phyloP scores from a whole-genome alignment of 164 flowering plant species.

The Houttuynia cordata region DNA sequence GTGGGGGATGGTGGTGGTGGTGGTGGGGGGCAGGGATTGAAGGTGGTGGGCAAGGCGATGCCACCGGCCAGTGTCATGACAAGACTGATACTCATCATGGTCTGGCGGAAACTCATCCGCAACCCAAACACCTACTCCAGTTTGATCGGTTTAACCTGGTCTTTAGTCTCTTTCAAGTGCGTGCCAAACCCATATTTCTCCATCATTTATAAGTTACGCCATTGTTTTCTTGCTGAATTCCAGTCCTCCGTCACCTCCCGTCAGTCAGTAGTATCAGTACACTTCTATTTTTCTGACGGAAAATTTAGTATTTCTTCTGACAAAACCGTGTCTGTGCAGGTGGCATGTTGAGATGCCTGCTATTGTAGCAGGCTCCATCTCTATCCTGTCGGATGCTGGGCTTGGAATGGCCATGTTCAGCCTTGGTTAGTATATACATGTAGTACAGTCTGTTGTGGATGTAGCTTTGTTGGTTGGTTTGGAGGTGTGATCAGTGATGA shows the following conservation, averaged over 20 bases:
- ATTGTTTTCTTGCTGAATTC: too few relatives aligned
- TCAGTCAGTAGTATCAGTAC: too few relatives aligned
- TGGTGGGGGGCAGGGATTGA: too few relatives aligned
- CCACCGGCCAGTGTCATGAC: constrained; percentile 96
- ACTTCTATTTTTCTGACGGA: not conserved
- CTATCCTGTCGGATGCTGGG: constrained; percentile 95
- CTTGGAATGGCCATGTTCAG: constrained; percentile 99
- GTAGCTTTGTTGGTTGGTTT: not conserved
- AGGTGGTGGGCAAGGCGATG: constrained; percentile 24
- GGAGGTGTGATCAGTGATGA: not conserved
- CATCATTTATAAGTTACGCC: too few relatives aligned
- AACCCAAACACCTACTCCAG: constrained; percentile 96
- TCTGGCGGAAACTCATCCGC: constrained; percentile 86
- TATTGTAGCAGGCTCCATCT: constrained; percentile 65
- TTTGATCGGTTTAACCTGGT: constrained; percentile 82
- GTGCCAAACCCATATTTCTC: too few relatives aligned
- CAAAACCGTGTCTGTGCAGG: constrained; percentile 22
- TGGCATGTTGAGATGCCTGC: constrained; percentile 83
- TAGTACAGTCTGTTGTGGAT: too few relatives aligned
- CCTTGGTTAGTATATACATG: constrained; percentile 79
- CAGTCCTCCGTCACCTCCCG: too few relatives aligned
- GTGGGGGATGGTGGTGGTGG: too few relatives aligned
- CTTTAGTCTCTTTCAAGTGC: constrained; percentile 77
- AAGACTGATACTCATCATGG: constrained; percentile 85
- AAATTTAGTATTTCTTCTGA: not conserved